phyloP scores from a whole-genome alignment of 805 yeast species.

The Candida xiaguanensis region DNA sequence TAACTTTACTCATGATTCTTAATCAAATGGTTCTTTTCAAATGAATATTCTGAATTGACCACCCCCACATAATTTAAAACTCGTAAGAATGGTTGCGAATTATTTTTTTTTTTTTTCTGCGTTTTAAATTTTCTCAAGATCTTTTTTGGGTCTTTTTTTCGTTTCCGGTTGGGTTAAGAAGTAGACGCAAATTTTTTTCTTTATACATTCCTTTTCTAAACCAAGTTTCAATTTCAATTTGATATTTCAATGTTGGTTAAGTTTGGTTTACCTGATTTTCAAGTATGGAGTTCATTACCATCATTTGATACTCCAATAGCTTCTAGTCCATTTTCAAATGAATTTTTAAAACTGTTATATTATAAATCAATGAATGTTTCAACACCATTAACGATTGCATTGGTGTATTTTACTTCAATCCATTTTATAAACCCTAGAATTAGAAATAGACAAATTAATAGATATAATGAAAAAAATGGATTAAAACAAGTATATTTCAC shows the following conservation, averaged over 20 bases:
- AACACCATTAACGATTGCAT: conserved; percentile 56
- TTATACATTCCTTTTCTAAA: neutral
- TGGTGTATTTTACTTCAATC: conserved; percentile 55
- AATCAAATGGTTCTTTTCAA: too few relatives aligned
- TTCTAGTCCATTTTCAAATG: conserved; percentile 30
- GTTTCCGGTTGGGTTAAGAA: conserved; percentile 1
- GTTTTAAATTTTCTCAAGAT: too few relatives aligned
- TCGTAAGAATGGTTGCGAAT: neutral
- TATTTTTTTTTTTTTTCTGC: neutral
- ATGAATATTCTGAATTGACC: too few relatives aligned
- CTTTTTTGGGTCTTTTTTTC: neutral
- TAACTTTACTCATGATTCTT: too few relatives aligned
- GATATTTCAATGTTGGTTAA: conserved; percentile 16
- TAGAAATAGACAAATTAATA: conserved; percentile 41
- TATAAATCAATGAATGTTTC: conserved; percentile 43
- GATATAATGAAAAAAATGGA: conserved; percentile 19
- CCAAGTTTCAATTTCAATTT: neutral
- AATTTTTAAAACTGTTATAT: conserved; percentile 31
- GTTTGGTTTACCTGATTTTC: conserved; percentile 33
- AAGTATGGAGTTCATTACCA: conserved; percentile 27
- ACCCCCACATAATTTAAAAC: too few relatives aligned
- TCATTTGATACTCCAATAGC: conserved; percentile 27
- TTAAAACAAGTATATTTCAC: conserved; percentile 4
- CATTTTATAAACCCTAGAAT: conserved; percentile 50
- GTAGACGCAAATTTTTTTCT: neutral